Percentiles rank a stretch among this genome's conserved stretches.
phyloP scores from a whole-genome alignment of 2,329 filamentous ascomycete species.

The Penicillium sumatraense region DNA sequence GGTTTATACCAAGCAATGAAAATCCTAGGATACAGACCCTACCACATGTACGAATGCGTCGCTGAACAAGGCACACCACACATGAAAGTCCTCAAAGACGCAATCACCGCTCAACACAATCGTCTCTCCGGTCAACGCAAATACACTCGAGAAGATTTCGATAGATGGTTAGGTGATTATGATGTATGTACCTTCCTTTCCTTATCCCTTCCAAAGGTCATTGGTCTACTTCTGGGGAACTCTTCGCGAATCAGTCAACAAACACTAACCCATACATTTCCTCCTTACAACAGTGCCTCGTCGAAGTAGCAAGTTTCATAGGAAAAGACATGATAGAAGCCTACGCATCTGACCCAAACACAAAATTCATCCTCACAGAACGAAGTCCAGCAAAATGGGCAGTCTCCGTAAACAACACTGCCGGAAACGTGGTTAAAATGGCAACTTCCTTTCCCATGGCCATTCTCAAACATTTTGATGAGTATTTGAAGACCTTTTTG shows the following conservation, averaged over 20 bases:
- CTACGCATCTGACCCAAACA: constrained; percentile 23
- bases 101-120: constrained; percentile 23
- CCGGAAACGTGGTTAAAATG: constrained; percentile 6
- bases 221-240: too few species aligned
- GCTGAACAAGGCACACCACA: constrained; percentile 11
- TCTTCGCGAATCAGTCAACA: too few species aligned
- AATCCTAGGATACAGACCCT: constrained; percentile 29
- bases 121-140: constrained; percentile 21
- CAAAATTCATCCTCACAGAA: constrained; percentile 30
- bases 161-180: constrained; percentile 24
- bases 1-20: constrained; percentile 27
- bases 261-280: too few species aligned
- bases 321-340: constrained; percentile 15
- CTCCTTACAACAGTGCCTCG: not conserved
- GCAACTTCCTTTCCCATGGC: constrained; percentile 18
- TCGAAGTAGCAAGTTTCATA: constrained; percentile 24
- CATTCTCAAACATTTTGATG: constrained; percentile 24
- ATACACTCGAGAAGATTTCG: constrained; percentile 23
- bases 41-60: constrained; percentile 26
- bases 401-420: constrained; percentile 23
- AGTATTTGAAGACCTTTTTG: constrained; percentile 16
- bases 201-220: not conserved
- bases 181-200: constrained; percentile 16
- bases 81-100: constrained; percentile 24
- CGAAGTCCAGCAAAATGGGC: constrained; percentile 28